Evolutionary conservation across 169 alveolate genomes (phyloP), one percentile per base, ranked within the genome.

Genomic region (Plasmodium malariae): DNA sequence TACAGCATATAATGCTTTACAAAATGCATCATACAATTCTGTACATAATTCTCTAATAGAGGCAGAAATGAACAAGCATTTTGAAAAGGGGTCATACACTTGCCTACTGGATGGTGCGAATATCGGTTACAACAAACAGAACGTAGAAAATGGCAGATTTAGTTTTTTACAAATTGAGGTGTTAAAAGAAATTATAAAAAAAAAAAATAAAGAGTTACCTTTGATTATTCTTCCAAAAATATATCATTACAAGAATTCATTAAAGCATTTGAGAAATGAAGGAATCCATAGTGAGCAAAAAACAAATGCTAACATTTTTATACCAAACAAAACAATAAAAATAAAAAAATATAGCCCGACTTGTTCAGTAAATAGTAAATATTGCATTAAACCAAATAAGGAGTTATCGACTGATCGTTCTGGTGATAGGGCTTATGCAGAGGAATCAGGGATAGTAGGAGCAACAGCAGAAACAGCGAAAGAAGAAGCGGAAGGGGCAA

Each of bases 71-170:
- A 67, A 43, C 14, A 83, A 83, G 9, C 57, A 49, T 14, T 83
- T 83, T 32, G 73, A 83, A 17, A 36, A 37, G 30, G 91, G 91
- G 7, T 12, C 78, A 5, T 83, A 83, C 45, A 83, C 91, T 37
- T 83, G 91, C 32, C 45, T 83, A 57, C 37, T 83, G n/a, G 91
- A 83, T 45, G 91, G 91, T 0, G 91, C 91, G 9, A 83, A 83
- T 59, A 83, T 83, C 17, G 91, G 91, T 4, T 83, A 83, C 36
- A 83, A 83, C 36, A 83, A 83, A 59, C 91, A 83, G 70, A 83
- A 83, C 54, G 83, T 83, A 19, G 91, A 83, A 57, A 83, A 83
- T 48, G 91, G 91, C 3, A 9, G 72, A 0, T 83, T 83, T 45
- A 83, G 91, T 34, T 83, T 67, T 67, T 83, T 83, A 45, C 91